Evolutionary conservation across 1,284 basidiomycete species (phyloP), one percentile per base, ranked within the genome.

Genomic region (Psilocybe mexicana): DNA sequence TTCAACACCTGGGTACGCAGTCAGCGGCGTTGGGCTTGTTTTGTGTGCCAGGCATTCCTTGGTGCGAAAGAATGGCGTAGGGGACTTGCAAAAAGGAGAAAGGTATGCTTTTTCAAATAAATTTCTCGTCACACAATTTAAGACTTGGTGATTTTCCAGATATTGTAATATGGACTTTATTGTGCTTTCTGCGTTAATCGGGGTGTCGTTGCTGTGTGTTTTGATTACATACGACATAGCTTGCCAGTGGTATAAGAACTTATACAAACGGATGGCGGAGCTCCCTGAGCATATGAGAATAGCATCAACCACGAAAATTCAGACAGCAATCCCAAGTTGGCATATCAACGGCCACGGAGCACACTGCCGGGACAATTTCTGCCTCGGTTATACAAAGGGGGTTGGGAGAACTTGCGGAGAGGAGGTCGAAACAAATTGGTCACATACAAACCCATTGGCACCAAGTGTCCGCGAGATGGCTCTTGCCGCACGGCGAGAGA

Each of bases 201-300:
- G 58, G 2, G 40, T 63, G 1, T 23, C 26, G 0, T 44, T 67
- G 1, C 33, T 14, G 1, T 26, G 42, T 1, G 36, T 70, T 2
- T 25, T 66, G 0, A 26, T 67, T 3, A 64, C 63, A 6, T 69
- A 69, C 46, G 64, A 69, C 50, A 66, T 69, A 35, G 62, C 63
- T 0, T 76, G 74, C 57, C 70, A 73, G 45, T 75, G 65, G 64
- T 62, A 28, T 0, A 65, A 62, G 46, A 65, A 68, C 43, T 53
- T 65, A 3, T 7, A 3, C 4, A 53, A 54, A 18, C 51, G 60
- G 6, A 66, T 64, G 54, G 26, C 43, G n/a, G n/a, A 55, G 2
- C 61, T 60, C 50, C 63, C 65, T 0, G 44, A 61, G 30, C 2
- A 43, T 1, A 60, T 67, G 63, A 44, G 53, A n/a, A 48, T 67